Base-by-base conservation (phyloP, 106 monocot species). In the Allium cepa region DNA sequence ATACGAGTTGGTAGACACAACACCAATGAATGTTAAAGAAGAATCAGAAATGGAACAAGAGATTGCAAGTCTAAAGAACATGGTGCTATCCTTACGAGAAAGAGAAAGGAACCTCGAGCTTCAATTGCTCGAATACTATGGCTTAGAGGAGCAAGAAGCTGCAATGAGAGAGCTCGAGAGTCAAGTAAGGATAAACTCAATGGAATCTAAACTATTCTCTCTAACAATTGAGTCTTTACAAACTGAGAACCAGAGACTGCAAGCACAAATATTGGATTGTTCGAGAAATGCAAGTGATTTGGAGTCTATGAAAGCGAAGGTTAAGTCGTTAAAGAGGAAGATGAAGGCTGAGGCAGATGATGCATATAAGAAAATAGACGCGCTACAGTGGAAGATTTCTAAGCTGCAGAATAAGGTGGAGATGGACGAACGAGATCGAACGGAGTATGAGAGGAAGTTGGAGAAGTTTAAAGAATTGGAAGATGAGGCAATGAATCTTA, bases 81-180 rank as follows among this genome's bases (percentile, higher is more conserved):
- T 84, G 72, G 78, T 92, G 11, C 7, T 56, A 28, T 79, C 75
- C 12, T 72, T 92, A 47, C 57, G 68, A 28, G 85, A 92, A 75
- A 78, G 80, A 47, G 84, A 92, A 52, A 82, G 69, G 64, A 79
- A 63, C 15, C 75, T 84, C 7, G 81, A 84, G 75, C 53, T 71
- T 17, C 81, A 86, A 49, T 36, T 90, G 50, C 76, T 76, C 7
- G 76, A 83, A 59, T 83, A 76, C 27, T 72, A 70, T 27, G 76
- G 73, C 26, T 12, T 79, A 17, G 66, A 83, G 56, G 86, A 87
- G 69, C 76, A 77, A 26, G 81, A 79, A 36, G 52, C 68, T 9
- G 73, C 76, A 2, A 17, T 84, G 62, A 84, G 76, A 59, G 81
- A 87, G 72, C 91, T 88, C 10, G 80, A 85, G 67, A 88, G 62